Conservation (phyloP, 176 grass and related monocot genomes). For the Aegilops bicornis region DNA sequence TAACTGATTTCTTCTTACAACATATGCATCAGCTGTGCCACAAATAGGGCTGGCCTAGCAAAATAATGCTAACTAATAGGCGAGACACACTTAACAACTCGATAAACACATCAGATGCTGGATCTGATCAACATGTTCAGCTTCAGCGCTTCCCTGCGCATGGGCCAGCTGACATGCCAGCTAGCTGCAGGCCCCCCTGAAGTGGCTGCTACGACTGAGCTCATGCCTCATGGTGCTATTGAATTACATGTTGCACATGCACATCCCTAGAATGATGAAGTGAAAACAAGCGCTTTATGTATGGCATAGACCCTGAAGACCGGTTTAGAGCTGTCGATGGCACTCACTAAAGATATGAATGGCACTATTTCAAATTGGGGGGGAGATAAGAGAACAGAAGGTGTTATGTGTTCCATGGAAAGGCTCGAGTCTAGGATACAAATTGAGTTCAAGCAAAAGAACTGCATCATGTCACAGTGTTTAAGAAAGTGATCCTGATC, state of each 20-base stretch:
- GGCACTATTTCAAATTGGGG: neutral
- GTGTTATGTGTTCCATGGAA: neutral
- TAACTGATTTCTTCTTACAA: neutral
- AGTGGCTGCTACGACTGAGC: neutral
- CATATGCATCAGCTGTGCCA: neutral
- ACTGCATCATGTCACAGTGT: neutral
- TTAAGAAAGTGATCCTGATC: neutral
- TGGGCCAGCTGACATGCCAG: neutral
- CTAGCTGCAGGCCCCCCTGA: neutral
- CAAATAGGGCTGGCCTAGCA: neutral
- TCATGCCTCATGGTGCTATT: neutral
- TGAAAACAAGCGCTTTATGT: neutral
- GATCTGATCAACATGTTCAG: neutral
- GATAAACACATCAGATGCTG: conserved; percentile 9
- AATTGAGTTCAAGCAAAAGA: neutral
- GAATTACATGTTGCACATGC: neutral
- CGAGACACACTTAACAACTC: neutral
- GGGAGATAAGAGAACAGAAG: neutral
- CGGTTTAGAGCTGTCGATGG: neutral
- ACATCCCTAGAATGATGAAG: neutral
- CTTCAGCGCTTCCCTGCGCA: neutral
- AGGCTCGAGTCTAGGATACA: neutral
- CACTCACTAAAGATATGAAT: neutral
- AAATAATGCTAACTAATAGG: conserved; percentile 3
- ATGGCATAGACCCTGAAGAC: neutral